phyloP scores from a whole-genome alignment of 2,329 filamentous ascomycete genomes.

The Fusarium pininemorale region DNA sequence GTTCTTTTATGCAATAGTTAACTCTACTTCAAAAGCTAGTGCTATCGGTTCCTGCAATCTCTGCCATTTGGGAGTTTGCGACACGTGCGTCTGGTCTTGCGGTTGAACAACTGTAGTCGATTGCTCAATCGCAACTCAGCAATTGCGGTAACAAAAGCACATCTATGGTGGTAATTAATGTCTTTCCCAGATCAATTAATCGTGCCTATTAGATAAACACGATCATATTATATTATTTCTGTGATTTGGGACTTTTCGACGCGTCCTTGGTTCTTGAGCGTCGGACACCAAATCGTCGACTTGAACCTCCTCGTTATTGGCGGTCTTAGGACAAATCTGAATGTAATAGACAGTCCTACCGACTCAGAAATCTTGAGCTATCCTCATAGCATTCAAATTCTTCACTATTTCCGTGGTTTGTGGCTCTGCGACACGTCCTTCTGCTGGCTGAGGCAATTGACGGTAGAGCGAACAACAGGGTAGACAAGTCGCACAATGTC shows the following conservation, averaged over 20 bases:
- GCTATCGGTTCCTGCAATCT: neutral
- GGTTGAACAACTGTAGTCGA: too few relatives aligned
- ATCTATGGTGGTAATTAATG: neutral
- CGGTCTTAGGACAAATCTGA: neutral
- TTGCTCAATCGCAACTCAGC: neutral
- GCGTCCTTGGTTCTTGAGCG: neutral
- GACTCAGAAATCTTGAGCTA: rapidly evolving
- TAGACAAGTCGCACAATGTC: neutral
- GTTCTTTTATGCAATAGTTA: rapidly evolving
- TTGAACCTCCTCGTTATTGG: neutral
- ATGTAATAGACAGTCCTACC: rapidly evolving
- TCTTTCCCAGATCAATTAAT: neutral
- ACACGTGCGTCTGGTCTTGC: neutral
- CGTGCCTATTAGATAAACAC: rapidly evolving
- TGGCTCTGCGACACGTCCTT: neutral
- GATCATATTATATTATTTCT: neutral
- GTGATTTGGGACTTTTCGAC: neutral
- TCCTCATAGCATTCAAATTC: rapidly evolving
- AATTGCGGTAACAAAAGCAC: neutral
- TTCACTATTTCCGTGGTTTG: too few relatives aligned
- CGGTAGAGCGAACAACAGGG: neutral
- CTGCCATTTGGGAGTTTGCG: neutral
- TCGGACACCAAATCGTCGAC: rapidly evolving
- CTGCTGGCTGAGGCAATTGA: neutral
- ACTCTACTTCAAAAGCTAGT: rapidly evolving